These are phyloP conservation scores for Dendrocalamus latiflorus DNA, from an alignment of 202 grass and related monocot genomes.

Conservation along the genomic window DNA sequence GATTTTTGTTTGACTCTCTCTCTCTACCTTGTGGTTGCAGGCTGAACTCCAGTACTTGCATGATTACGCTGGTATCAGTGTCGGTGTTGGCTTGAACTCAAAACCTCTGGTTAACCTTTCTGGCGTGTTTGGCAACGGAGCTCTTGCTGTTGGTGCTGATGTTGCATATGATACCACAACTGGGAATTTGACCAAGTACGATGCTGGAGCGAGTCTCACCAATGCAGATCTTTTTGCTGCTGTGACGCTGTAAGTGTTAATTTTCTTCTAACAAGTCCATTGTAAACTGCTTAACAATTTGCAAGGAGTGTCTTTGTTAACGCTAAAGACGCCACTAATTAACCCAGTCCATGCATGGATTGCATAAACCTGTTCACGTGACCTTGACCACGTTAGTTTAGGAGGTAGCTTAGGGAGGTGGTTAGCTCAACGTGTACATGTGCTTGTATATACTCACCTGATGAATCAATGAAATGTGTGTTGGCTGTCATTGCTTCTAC, in stretches of 20 bases:
- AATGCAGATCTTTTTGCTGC: slow-evolving; percentile 56
- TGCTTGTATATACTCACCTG: too few species aligned
- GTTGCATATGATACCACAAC: slow-evolving; percentile 69
- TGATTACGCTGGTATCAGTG: slow-evolving; percentile 61
- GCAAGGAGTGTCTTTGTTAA: neutral
- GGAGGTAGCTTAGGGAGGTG: too few species aligned
- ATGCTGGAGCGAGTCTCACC: slow-evolving; percentile 52
- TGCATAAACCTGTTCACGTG: too few species aligned
- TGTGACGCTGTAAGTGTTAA: slow-evolving; percentile 56
- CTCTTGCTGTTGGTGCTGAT: slow-evolving; percentile 61
- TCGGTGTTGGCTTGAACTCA: slow-evolving; percentile 51
- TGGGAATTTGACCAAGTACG: slow-evolving; percentile 70
- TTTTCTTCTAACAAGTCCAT: neutral
- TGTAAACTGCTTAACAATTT: neutral
- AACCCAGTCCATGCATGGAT: too few species aligned
- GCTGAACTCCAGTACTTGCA: slow-evolving; percentile 77
- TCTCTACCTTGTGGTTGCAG: slow-evolving; percentile 40
- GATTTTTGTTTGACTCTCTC: neutral
- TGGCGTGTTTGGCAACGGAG: slow-evolving; percentile 54
- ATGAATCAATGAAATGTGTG: too few species aligned
- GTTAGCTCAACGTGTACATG: too few species aligned
- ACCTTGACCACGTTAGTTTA: too few species aligned
- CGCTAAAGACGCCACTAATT: too few species aligned
- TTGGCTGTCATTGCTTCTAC: too few species aligned
- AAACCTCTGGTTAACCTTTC: slow-evolving; percentile 78